Percentiles rank a stretch among this genome's conserved stretches.
Evolutionary conservation across 2,329 filamentous ascomycete genomes (phyloP).

Genomic region (Taxawa tesnikishii): DNA sequence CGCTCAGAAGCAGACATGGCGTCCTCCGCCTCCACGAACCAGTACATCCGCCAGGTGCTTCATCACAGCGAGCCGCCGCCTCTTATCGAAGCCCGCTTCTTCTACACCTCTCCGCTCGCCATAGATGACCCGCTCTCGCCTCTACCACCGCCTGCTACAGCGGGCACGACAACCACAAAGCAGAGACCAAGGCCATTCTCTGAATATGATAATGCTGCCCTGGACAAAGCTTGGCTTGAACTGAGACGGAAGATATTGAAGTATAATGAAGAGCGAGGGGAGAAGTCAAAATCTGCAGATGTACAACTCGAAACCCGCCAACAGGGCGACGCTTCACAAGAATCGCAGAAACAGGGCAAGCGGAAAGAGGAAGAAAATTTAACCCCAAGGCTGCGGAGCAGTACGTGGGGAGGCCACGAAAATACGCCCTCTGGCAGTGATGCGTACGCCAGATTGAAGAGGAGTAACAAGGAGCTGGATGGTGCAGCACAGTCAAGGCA

Average conservation of each 20-base stretch:
- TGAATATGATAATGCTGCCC: slow-evolving; percentile 21
- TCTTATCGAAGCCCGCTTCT: slow-evolving; percentile 21
- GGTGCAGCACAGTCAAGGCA: too few species aligned
- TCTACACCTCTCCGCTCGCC: slow-evolving; percentile 22
- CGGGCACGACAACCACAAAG: slow-evolving; percentile 10
- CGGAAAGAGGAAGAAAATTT: slow-evolving; percentile 5
- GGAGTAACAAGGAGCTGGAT: too few species aligned
- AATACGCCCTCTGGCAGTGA: slow-evolving; percentile 1
- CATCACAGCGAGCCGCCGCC: slow-evolving; percentile 24
- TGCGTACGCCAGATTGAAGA: not conserved
- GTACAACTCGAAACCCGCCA: too few species aligned
- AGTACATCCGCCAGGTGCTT: slow-evolving; percentile 32
- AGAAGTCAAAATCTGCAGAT: slow-evolving; percentile 15
- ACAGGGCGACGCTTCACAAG: too few species aligned
- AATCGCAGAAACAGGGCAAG: slow-evolving; percentile 4
- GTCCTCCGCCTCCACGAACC: slow-evolving; percentile 20
- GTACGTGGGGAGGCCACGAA: too few species aligned
- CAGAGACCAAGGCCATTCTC: slow-evolving; percentile 25
- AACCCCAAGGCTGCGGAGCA: too few species aligned
- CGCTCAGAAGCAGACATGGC: too few species aligned
- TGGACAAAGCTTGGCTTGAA: slow-evolving; percentile 24
- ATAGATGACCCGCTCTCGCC: slow-evolving; percentile 27
- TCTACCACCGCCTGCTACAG: slow-evolving; percentile 17
- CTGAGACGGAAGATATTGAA: slow-evolving; percentile 20
- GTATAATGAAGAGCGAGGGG: slow-evolving; percentile 20